These are phyloP conservation scores for Malassezia brasiliensis DNA, from an alignment of 1,284 basidiomycete genomes.

Conservation along the genomic window DNA sequence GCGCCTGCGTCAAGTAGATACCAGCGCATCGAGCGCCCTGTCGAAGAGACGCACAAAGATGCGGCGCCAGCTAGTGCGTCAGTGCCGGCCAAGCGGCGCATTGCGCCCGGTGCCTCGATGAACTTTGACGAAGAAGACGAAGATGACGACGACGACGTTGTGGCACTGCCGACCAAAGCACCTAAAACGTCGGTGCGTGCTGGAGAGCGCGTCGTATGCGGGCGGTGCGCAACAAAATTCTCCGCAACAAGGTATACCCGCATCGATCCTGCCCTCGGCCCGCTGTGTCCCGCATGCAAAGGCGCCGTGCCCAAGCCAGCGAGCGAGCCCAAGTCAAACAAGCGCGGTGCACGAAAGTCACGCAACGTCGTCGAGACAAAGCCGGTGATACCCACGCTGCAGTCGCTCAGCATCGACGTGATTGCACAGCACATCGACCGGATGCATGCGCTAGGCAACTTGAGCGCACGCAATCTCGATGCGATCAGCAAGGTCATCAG, in stretches of 20 bases:
- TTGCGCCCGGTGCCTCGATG: conserved; percentile 26
- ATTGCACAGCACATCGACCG: conserved; percentile 78
- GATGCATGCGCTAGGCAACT: conserved; percentile 78
- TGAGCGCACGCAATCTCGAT: conserved; percentile 55
- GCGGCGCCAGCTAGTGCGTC: not conserved
- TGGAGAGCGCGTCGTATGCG: conserved; percentile 72
- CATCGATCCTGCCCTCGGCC: conserved; percentile 3
- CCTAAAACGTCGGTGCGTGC: conserved; percentile 45
- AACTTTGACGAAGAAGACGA: conserved; percentile 56
- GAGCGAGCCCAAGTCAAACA: not conserved
- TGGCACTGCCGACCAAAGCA: conserved; percentile 51
- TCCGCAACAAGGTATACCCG: conserved; percentile 63
- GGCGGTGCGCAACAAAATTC: conserved; percentile 70
- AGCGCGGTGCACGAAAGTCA: conserved; percentile 8
- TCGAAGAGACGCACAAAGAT: conserved; percentile 7
- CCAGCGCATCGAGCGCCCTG: conserved; percentile 38
- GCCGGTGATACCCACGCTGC: conserved; percentile 57
- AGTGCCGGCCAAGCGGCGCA: conserved; percentile 13
- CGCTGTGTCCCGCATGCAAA: conserved; percentile 10
- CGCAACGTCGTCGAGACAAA: conserved; percentile 50
- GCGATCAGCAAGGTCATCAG: conserved; percentile 54
- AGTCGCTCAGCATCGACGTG: conserved; percentile 67
- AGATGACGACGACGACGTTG: conserved; percentile 57
- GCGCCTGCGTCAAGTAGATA: conserved; percentile 26
- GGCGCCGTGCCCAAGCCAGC: conserved; percentile 3